Percentiles rank a stretch among this genome's conserved stretches.
Evolutionary conservation across 139 green algal species (phyloP).

Genomic region (Astrephomene gubernaculifera): DNA sequence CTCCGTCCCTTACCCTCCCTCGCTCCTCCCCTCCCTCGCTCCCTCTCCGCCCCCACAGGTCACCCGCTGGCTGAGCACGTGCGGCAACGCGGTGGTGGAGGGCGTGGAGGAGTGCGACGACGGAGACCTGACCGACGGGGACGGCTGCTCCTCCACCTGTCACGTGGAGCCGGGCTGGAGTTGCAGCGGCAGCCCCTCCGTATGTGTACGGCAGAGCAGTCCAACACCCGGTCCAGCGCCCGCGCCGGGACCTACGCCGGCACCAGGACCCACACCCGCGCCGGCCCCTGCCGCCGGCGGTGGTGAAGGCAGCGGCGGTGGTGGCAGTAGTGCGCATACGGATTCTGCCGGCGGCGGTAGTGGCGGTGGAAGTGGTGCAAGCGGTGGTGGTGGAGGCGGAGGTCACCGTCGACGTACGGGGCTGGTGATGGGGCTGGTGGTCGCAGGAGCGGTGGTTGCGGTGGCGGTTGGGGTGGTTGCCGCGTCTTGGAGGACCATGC

Average conservation of each 20-base stretch:
- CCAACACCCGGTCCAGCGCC: background rate
- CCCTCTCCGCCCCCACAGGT: constrained; percentile 48
- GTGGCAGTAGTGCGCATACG: background rate
- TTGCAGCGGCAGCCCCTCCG: constrained; percentile 57
- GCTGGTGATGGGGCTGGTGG: constrained; percentile 14
- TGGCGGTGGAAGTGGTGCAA: background rate
- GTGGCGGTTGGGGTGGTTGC: constrained; percentile 9
- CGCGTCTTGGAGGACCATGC: background rate
- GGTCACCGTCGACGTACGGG: background rate
- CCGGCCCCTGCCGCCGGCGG: background rate
- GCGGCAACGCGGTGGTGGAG: constrained; percentile 88
- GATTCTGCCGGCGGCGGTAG: background rate
- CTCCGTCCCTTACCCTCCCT: too few relatives aligned
- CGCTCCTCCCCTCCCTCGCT: background rate
- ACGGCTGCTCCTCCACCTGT: constrained; percentile 82
- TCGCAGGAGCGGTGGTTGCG: constrained; percentile 35
- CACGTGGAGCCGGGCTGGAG: constrained; percentile 66
- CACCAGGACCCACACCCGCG: background rate
- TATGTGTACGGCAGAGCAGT: constrained; percentile 31
- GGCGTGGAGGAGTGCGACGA: constrained; percentile 89
- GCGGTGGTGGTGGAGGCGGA: background rate
- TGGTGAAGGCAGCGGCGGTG: background rate
- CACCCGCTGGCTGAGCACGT: constrained; percentile 77
- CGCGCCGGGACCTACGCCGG: background rate
- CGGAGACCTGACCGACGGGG: constrained; percentile 70